phyloP scores from a whole-genome alignment of 1,139 yeast species.

The Kodamaea derodonti region DNA sequence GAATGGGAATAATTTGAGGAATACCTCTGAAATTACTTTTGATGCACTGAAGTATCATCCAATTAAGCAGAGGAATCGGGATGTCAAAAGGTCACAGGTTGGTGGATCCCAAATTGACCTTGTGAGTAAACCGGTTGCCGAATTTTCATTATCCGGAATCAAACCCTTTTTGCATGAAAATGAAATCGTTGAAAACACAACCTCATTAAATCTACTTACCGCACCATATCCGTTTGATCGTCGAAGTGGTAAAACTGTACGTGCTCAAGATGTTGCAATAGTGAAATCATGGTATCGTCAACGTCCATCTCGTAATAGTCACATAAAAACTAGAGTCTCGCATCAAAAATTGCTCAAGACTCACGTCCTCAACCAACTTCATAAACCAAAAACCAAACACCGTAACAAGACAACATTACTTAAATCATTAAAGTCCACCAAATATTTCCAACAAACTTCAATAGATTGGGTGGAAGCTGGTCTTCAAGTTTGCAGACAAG shows the following conservation, averaged over 20 bases:
- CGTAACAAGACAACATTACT: conserved; percentile 53
- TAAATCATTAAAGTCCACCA: conserved; percentile 68
- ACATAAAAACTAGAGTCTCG: conserved; percentile 77
- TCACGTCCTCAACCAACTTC: conserved; percentile 69
- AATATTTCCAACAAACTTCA: conserved; percentile 85
- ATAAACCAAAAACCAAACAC: conserved; percentile 30
- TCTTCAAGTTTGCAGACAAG: conserved; percentile 86
- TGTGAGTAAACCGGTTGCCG: no score
- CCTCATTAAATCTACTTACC: conserved; percentile 56
- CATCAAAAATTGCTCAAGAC: conserved; percentile 82
- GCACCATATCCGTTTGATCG: conserved; percentile 86
- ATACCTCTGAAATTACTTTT: conserved; percentile 17
- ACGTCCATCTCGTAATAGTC: conserved; percentile 56
- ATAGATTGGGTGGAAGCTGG: conserved; percentile 99
- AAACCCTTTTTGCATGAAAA: conserved; percentile 23
- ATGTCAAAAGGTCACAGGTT: no score
- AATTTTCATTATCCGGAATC: conserved; percentile 10
- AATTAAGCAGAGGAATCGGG: no score
- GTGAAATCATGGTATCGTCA: conserved; percentile 80
- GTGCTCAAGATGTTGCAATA: conserved; percentile 89
- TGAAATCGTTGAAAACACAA: conserved; percentile 19
- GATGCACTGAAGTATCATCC: conserved; percentile 46
- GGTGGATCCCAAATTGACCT: no score
- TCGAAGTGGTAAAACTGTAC: conserved; percentile 62
- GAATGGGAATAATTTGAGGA: conserved; percentile 47